Evolutionary conservation across 345 rosid species (phyloP).

Genomic region (Anacardium occidentale): DNA sequence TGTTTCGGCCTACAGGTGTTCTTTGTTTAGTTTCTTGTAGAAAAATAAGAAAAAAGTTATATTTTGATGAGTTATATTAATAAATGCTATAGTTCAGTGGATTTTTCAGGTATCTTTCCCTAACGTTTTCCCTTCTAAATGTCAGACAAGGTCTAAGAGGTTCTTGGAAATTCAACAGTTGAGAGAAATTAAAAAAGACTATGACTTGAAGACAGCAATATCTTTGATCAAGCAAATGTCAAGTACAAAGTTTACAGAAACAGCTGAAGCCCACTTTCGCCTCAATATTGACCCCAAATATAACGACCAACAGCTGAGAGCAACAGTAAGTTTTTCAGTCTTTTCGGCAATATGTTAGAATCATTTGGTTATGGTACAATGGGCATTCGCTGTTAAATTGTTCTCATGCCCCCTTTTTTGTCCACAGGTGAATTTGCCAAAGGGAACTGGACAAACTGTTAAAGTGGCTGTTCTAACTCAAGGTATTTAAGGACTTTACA

Average conservation of each 20-base stretch:
- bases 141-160: slow-evolving; percentile 95
- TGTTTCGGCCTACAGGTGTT: background rate
- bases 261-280: slow-evolving; percentile 94
- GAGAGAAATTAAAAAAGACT: slow-evolving; percentile 83
- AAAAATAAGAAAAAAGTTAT: too few relatives aligned
- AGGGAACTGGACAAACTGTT: slow-evolving; percentile 93
- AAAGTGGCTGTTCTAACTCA: slow-evolving; percentile 96
- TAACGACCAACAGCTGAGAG: slow-evolving; percentile 95
- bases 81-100: background rate
- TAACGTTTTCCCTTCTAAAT: slow-evolving; percentile 24
- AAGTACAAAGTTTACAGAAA: slow-evolving; percentile 73
- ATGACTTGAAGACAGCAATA: slow-evolving; percentile 67
- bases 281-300: slow-evolving; percentile 95
- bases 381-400: background rate
- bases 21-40: background rate
- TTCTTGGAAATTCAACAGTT: slow-evolving; percentile 95
- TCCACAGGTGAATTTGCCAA: slow-evolving; percentile 83
- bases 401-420: slow-evolving; percentile 16
- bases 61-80: background rate
- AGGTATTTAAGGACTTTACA: slow-evolving; percentile 46
- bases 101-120: background rate
- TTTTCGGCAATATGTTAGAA: background rate
- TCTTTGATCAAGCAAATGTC: slow-evolving; percentile 75
- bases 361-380: background rate
- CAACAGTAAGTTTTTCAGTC: slow-evolving; percentile 60